These are phyloP conservation scores for Climacium dendroides DNA, from an alignment of 225 moss, liverwort and hornwort species.

Conservation along the genomic window DNA sequence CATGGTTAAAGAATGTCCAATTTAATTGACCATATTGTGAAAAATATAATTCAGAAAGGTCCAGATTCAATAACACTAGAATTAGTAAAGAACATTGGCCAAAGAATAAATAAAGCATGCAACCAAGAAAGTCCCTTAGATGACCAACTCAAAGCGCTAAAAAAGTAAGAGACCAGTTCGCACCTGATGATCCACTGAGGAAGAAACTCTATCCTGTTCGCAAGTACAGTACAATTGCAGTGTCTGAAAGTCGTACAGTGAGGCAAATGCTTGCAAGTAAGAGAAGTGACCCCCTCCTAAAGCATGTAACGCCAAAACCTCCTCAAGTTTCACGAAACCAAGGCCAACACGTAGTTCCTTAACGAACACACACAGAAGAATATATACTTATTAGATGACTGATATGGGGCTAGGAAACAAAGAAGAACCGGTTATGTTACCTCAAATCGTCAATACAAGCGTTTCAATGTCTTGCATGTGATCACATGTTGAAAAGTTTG, in stretches of 20 bases:
- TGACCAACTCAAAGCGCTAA: neutral
- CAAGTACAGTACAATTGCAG: neutral
- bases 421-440: neutral
- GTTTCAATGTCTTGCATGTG: neutral
- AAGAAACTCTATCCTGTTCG: neutral
- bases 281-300: neutral
- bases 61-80: neutral
- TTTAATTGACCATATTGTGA: neutral
- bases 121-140: neutral
- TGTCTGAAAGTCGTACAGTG: neutral
- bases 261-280: neutral
- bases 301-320: neutral
- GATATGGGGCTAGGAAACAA: neutral
- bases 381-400: neutral
- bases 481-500: neutral
- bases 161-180: neutral
- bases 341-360: neutral
- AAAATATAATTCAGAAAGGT: neutral
- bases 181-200: neutral
- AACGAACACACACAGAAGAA: neutral
- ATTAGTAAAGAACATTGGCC: neutral
- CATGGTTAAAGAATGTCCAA: neutral
- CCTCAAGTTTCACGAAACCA: neutral
- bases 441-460: neutral
- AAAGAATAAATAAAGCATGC: neutral